Evolutionary conservation across 176 grass and related monocot species (phyloP), one percentile per base, ranked within the genome.

Genomic region (Alopecurus myosuroides): DNA sequence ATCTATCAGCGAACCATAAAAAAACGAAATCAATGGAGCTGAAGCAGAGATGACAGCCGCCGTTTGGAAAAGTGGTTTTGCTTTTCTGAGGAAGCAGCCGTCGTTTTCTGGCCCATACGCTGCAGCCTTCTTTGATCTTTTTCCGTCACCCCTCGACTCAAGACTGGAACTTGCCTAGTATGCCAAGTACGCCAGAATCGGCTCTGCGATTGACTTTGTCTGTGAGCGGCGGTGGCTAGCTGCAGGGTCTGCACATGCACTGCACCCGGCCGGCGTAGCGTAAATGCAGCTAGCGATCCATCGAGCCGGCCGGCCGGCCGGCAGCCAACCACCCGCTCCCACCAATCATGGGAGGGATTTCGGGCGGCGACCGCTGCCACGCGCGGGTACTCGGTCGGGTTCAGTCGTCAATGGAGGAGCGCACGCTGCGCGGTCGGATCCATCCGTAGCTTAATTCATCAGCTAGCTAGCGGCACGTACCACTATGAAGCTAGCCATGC

Each of bases 271-370:
- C n/a, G n/a, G 1, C 44, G 26, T 49, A 31, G n/a, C 70, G 70
- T 74, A 74, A 74, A 74, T 74, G 70, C 70, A 49, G 70, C 42
- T 5, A 73, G 25, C 69, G 14, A 48, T 28, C 42, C 20, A 69
- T 11, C 34, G 41, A 48, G 30, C 28, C 14, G 30, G 60, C 60
- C 11, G 56, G 23, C 55, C 55, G 56, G 68, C 70, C 41, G 70
- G 42, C 70, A 49, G 28, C 15, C 3, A 72, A 72, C 69, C 41
- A 72, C 69, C 39, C 25, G 70, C 70, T 73, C 70, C 41, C 70
- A 73, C 25, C 70, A 74, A 74, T 74, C 70, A 49, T 74, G 70
- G 15, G 70, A 74, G 42, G 70, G 31, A 74, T 49, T 74, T 48
- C 41, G 25, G 41, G n/a, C 15, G 69, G 12, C 39, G 36, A 3